A percentile compares a stretch with the other conserved stretches of the same genome.
phyloP scores from a whole-genome alignment of 306 rosid species.

The Medicago ruthenica region DNA sequence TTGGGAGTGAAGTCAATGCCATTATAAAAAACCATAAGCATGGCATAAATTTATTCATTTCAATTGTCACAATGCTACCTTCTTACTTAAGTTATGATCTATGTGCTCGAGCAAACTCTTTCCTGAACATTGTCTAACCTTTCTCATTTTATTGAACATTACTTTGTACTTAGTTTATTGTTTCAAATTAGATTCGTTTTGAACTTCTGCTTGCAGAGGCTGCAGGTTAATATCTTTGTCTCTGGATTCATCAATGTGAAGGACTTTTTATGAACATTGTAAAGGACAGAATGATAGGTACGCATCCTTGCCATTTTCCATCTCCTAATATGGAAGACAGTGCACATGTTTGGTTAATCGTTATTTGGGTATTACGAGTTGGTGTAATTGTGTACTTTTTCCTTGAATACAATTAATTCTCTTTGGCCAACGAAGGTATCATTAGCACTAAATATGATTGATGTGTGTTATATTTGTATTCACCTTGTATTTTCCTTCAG shows the following conservation, averaged over 20 bases:
- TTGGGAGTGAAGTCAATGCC: constrained; percentile 28
- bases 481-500: constrained; percentile 27
- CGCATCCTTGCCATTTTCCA: constrained; percentile 6
- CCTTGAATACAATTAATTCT: not conserved
- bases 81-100: constrained; percentile 18
- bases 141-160: constrained; percentile 7
- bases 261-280: constrained; percentile 66
- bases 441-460: not conserved
- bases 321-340: constrained; percentile 1
- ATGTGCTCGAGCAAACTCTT: not conserved
- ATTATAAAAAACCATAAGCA: constrained; percentile 37
- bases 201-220: constrained; percentile 54
- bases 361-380: not conserved
- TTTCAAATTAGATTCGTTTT: constrained; percentile 29
- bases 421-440: not conserved
- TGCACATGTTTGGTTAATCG: not conserved
- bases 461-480: not conserved
- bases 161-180: not conserved
- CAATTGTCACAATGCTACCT: not conserved
- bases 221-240: constrained; percentile 66
- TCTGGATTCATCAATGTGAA: constrained; percentile 65
- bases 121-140: constrained; percentile 8
- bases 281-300: constrained; percentile 66
- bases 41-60: constrained; percentile 38
- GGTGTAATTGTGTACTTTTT: not conserved